Base-by-base conservation (phyloP, 345 rosid species). In the Salix viminalis region DNA sequence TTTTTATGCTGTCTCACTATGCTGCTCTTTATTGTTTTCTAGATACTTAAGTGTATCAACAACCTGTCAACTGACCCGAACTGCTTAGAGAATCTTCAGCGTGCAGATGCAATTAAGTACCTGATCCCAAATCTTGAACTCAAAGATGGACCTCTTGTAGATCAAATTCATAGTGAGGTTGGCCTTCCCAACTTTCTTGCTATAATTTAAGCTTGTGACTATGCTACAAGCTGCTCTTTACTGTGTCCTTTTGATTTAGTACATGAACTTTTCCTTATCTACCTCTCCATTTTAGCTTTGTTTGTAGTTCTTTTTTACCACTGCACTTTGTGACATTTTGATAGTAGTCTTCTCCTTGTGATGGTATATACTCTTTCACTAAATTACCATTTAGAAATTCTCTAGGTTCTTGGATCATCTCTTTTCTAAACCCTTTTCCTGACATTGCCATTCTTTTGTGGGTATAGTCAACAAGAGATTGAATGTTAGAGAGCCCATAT, bases 51-150 rank as follows among this genome's bases (percentile, higher is more conserved):
- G 88, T 95, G 99, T 78, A 87, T 92, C 74, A 93, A 95, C 83
- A 82, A 91, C 83, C 87, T 96, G 75, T 96, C 99, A 72, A 89
- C 90, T 30, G 99, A 96, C 74, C 99, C 99, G 30, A 92, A 93
- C 83, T 96, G 98, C 89, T 87, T 96, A 79, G 97, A 96, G 90
- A 90, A 85, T 83, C 97, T 96, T 85, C 98, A 96, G 86, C 96
- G 94, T 15, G 98, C 99, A 15, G 92, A 96, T 81, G 97, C 97
- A 68, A 96, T 93, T 79, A 96, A 93, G 84, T 89, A 88, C 86
- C 81, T 93, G 85, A 93, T 96, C 80, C 99, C 97, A 30, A 96
- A 93, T 83, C 98, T 93, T 61, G 97, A 96, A 82, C 92, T 96
- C 68, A 90, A 90, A 85, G 97, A 91, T 69, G 99, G 96, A 56